Base-by-base conservation (phyloP, 768 basidiomycete species). In the Suillus subalutaceus region DNA sequence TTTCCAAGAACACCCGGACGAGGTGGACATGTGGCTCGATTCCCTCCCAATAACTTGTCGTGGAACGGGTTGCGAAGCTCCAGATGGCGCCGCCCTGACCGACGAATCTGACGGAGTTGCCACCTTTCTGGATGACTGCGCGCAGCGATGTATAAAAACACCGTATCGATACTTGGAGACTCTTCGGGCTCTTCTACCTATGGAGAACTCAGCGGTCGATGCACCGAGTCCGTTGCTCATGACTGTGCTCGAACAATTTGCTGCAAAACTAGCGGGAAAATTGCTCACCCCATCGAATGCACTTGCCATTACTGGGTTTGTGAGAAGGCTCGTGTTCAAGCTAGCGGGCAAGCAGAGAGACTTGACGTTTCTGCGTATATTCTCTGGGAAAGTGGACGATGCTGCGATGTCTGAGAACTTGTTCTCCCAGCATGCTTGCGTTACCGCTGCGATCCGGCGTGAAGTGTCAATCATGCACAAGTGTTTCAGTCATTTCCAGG, bases 111-210 rank as follows among this genome's bases (percentile, higher is more conserved):
- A 83, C 7, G 80, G 82, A 52, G 85, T 90, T 35, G 78, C 91
- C 20, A 65, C 77, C 0, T 95, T 97, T 78, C 71, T 97, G 13
- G 96, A 98, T 68, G 94, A 96, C 61, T 97, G 94, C 72, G 82
- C 92, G 3, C 89, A 91, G 65, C 84, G 93, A 20, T 95, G 90
- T 70, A 73, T 90, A 68, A 94, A 91, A 76, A 91, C 90, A 2
- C 93, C 94, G 0, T 92, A 95, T 74, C 85, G 87, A 37, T 98
- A 97, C 73, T 82, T 97, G 63, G 96, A 97, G 71, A 89, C 89
- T 30, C 77, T 89, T 67, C 74, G 83, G 7, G 71, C 76, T 0
- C 72, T 87, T 26, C 64, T 64, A 4, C 72, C 63, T 7, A 71
- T 46, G 44, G 50, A 57, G 6, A 62, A 66, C 48, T 46, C 43